A percentile compares a stretch with the other conserved stretches of the same genome.
These are phyloP conservation scores for Pichia gijzeniarum DNA, from an alignment of 805 yeast genomes.

Conservation along the genomic window DNA sequence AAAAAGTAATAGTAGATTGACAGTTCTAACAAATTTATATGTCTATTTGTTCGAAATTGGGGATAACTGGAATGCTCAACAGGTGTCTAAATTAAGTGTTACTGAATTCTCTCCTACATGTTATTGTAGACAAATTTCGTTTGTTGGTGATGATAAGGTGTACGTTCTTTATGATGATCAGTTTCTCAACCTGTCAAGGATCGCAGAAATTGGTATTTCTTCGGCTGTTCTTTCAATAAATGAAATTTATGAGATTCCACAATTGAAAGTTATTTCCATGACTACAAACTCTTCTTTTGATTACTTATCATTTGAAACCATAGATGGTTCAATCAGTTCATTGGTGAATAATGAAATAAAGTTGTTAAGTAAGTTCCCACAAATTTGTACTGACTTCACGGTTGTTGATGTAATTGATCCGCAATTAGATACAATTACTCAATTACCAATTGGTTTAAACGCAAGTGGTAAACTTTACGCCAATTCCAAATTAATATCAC, in stretches of 20 bases:
- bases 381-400: constrained; percentile 57
- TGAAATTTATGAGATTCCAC: constrained; percentile 34
- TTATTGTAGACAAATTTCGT: constrained; percentile 59
- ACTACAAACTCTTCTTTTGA: constrained; percentile 50
- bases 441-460: constrained; percentile 59
- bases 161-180: constrained; percentile 55
- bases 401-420: constrained; percentile 28
- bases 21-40: constrained; percentile 45
- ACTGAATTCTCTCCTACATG: constrained; percentile 15
- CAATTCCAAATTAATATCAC: constrained; percentile 50
- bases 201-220: constrained; percentile 34
- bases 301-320: constrained; percentile 49
- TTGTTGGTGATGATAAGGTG: constrained; percentile 43
- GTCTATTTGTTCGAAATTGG: constrained; percentile 44
- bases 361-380: constrained; percentile 51
- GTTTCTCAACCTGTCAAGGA: background rate
- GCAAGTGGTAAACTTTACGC: constrained; percentile 68
- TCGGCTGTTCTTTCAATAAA: constrained; percentile 8
- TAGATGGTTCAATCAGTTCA: constrained; percentile 53
- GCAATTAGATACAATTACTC: constrained; percentile 17
- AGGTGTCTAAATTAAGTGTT: constrained; percentile 24
- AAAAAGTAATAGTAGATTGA: constrained; percentile 50
- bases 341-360: constrained; percentile 20
- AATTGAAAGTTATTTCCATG: constrained; percentile 47
- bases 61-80: constrained; percentile 37